phyloP scores from a whole-genome alignment of 208 protist species.

The Novymonas esmeraldas region DNA sequence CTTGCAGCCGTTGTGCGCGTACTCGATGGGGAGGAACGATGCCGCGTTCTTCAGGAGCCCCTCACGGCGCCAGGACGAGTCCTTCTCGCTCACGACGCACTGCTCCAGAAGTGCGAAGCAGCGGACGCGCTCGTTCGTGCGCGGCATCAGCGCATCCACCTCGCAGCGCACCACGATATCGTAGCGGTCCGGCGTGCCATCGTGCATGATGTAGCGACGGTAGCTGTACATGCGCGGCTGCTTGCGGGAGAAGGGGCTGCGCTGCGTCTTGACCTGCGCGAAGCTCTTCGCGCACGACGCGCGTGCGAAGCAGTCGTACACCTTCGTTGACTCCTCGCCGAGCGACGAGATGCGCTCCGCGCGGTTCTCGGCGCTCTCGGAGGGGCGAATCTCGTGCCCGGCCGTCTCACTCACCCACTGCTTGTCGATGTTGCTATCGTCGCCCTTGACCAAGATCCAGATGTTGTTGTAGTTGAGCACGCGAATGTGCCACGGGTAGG shows the following conservation, averaged over 20 bases:
- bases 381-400: constrained; percentile 44
- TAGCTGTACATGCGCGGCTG: constrained; percentile 86
- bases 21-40: constrained; percentile 63
- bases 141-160: constrained; percentile 65
- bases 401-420: constrained; percentile 89
- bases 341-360: constrained; percentile 65
- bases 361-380: constrained; percentile 57
- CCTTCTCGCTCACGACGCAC: constrained; percentile 37
- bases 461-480: constrained; percentile 49
- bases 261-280: constrained; percentile 51
- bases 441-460: constrained; percentile 64
- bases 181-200: constrained; percentile 66
- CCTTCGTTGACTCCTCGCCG: constrained; percentile 76
- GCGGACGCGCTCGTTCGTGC: constrained; percentile 58
- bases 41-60: constrained; percentile 50
- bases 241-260: constrained; percentile 66
- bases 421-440: constrained; percentile 62
- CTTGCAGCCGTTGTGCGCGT: constrained; percentile 71
- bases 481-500: constrained; percentile 87
- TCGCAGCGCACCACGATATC: constrained; percentile 88
- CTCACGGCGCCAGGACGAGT: constrained; percentile 55
- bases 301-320: constrained; percentile 70
- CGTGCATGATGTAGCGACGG: constrained; percentile 79
- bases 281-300: constrained; percentile 53
- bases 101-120: constrained; percentile 87